A percentile compares a stretch with the other conserved stretches of the same genome.
phyloP scores from a whole-genome alignment of 208 protist species.

The Leishmania gerbilli region DNA sequence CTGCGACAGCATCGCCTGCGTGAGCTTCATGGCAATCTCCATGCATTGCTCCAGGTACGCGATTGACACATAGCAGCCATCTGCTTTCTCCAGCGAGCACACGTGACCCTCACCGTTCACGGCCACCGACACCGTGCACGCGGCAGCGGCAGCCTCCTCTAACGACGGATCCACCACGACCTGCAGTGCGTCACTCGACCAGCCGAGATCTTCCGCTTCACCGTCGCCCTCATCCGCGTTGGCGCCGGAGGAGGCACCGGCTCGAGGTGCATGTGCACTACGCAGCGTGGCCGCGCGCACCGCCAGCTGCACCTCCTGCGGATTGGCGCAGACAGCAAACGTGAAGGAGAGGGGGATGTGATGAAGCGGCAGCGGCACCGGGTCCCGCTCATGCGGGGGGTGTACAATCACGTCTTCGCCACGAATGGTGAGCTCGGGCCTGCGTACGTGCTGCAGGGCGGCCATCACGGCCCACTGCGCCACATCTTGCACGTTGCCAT shows the following conservation, averaged over 20 bases:
- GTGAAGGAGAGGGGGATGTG: conserved; percentile 91
- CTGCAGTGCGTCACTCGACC: conserved; percentile 38
- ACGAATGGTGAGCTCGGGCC: conserved; percentile 93
- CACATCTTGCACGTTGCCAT: conserved; percentile 93
- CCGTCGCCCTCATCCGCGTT: background rate
- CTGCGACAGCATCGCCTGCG: conserved; percentile 45
- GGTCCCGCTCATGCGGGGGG: conserved; percentile 91
- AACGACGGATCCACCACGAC: conserved; percentile 77
- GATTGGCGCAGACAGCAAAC: conserved; percentile 71
- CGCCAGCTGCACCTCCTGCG: conserved; percentile 37
- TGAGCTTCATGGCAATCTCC: conserved; percentile 39
- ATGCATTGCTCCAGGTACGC: conserved; percentile 59
- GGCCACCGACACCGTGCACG: conserved; percentile 63
- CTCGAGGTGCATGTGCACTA: conserved; percentile 5
- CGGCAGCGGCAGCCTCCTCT: conserved; percentile 69
- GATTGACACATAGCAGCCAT: conserved; percentile 66
- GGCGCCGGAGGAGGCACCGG: background rate
- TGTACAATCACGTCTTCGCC: conserved; percentile 88
- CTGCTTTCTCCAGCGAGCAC: conserved; percentile 78
- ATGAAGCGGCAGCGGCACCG: conserved; percentile 94
- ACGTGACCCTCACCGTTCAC: conserved; percentile 86
- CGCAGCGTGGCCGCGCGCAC: conserved; percentile 34
- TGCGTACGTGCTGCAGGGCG: conserved; percentile 92
- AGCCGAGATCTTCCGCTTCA: background rate
- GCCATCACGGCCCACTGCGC: conserved; percentile 86